Percentiles rank a stretch among this genome's conserved stretches.
phyloP scores from a whole-genome alignment of 352 stramenopile genomes.

The Globisporangium canariense region DNA sequence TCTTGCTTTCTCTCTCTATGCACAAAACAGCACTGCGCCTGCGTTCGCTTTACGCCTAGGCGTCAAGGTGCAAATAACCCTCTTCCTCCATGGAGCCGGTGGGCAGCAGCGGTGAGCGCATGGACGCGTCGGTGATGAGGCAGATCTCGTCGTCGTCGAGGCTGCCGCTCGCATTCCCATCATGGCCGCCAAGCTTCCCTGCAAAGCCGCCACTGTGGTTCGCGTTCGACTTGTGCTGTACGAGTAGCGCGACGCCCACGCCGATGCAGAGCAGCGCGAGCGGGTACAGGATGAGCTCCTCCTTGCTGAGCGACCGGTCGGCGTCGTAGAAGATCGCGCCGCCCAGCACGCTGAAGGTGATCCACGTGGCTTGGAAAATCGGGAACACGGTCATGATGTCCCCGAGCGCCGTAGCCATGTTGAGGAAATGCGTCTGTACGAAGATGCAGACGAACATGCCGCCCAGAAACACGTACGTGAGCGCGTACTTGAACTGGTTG shows the following conservation, averaged over 20 bases:
- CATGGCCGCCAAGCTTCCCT: slow-evolving; percentile 9
- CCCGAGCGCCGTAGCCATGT: slow-evolving; percentile 76
- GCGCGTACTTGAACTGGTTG: slow-evolving; percentile 82
- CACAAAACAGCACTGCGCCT: background rate
- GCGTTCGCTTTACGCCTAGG: slow-evolving; percentile 2
- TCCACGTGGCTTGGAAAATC: slow-evolving; percentile 88
- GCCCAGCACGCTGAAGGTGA: slow-evolving; percentile 84
- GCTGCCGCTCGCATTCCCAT: slow-evolving; percentile 16
- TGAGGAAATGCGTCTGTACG: slow-evolving; percentile 86
- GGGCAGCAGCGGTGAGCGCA: slow-evolving; percentile 57
- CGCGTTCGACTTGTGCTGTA: slow-evolving; percentile 43
- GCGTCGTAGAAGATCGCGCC: slow-evolving; percentile 84
- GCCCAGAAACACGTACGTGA: slow-evolving; percentile 85
- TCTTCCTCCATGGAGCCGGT: slow-evolving; percentile 41
- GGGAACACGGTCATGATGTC: slow-evolving; percentile 90
- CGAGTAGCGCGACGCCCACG: slow-evolving; percentile 61
- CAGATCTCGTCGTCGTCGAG: slow-evolving; percentile 52
- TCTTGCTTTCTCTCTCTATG: background rate
- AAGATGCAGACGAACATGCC: slow-evolving; percentile 87
- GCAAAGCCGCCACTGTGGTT: background rate
- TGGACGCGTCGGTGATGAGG: slow-evolving; percentile 58
- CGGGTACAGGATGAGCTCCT: slow-evolving; percentile 70
- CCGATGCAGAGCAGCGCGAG: slow-evolving; percentile 68
- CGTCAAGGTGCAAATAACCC: slow-evolving; percentile 51
- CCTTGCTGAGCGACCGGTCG: slow-evolving; percentile 44